Percentiles rank a stretch among this genome's conserved stretches.
phyloP scores from a whole-genome alignment of 78 protist species.

The Dictyostelium brefeldianum region DNA sequence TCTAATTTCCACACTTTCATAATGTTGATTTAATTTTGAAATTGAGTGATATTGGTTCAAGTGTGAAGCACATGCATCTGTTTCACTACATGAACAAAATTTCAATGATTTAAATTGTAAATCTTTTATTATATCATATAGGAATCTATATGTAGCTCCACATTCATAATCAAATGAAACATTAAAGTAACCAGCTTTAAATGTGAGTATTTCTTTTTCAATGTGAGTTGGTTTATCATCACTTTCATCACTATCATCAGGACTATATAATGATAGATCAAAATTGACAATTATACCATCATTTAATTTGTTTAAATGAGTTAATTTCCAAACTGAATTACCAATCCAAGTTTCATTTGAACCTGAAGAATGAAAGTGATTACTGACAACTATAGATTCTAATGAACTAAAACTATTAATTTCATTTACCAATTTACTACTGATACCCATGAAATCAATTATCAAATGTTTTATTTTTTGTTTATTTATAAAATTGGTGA shows the following conservation, averaged over 20 bases:
- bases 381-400: not conserved
- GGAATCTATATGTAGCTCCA: not conserved
- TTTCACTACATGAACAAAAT: not conserved
- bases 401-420: not conserved
- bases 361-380: not conserved
- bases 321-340: not conserved
- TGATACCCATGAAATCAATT: not conserved
- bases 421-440: not conserved
- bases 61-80: not conserved
- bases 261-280: not conserved
- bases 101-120: not conserved
- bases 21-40: not conserved
- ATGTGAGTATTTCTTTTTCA: not conserved
- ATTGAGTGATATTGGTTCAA: not conserved
- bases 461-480: not conserved
- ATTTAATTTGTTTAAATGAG: not conserved
- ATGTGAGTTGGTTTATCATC: no score
- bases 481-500: not conserved
- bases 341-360: not conserved
- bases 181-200: not conserved
- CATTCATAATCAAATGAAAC: not conserved
- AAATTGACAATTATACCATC: not conserved
- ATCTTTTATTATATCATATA: not conserved
- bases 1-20: not conserved
- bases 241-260: no score